phyloP scores from a whole-genome alignment of 2,329 filamentous ascomycete species.

The Monosporascus sp. region DNA sequence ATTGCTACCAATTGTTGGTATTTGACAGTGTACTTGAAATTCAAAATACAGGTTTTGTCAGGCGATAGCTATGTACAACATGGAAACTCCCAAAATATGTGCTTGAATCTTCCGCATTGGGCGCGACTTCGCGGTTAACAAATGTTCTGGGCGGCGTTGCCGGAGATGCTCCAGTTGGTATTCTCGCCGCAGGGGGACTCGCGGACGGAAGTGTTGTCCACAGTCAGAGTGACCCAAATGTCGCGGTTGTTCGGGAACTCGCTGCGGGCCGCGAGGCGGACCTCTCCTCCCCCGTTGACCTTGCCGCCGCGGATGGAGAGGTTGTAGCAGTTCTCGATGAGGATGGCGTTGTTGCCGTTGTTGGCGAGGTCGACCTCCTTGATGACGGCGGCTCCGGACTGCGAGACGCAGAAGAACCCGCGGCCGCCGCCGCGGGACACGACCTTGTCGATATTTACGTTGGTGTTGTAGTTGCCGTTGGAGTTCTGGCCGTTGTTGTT shows the following conservation, averaged over 20 bases:
- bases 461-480: slow-evolving; percentile 46
- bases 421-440: slow-evolving; percentile 52
- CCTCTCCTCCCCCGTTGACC: slow-evolving; percentile 51
- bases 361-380: slow-evolving; percentile 42
- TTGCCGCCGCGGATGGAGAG: slow-evolving; percentile 45
- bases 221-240: slow-evolving; percentile 43
- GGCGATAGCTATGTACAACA: no score
- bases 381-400: slow-evolving; percentile 50
- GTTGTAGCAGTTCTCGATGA: slow-evolving; percentile 58
- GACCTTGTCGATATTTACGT: slow-evolving; percentile 48
- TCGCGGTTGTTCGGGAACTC: slow-evolving; percentile 52
- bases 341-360: slow-evolving; percentile 52
- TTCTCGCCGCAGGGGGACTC: slow-evolving; percentile 53
- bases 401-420: slow-evolving; percentile 53
- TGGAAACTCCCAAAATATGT: no score
- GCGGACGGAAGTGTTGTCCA: slow-evolving; percentile 45
- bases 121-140: slow-evolving; percentile 26
- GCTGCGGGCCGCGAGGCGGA: slow-evolving; percentile 44
- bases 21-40: no score
- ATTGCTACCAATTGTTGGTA: no score
- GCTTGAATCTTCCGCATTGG: no score
- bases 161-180: slow-evolving; percentile 43
- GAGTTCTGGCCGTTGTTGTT: slow-evolving; percentile 49
- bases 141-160: slow-evolving; percentile 36
- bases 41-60: no score